A percentile compares a stretch with the other conserved stretches of the same genome.
These are phyloP conservation scores for Sporothrix brasiliensis DNA, from an alignment of 2,329 filamentous ascomycete species.

Conservation along the genomic window DNA sequence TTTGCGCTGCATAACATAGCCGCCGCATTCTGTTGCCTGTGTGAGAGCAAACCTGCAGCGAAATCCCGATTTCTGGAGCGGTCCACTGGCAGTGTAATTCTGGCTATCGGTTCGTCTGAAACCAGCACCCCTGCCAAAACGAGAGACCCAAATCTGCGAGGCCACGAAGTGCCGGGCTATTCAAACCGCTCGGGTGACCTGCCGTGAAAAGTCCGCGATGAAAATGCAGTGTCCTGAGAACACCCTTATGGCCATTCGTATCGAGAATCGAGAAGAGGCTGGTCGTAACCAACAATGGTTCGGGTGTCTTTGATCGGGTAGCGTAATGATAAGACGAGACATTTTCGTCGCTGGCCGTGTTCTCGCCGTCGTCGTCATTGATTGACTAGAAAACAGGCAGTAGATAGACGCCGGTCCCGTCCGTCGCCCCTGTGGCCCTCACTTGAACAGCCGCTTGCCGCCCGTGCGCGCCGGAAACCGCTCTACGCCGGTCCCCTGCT, in stretches of 20 bases:
- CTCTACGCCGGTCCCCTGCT: conserved; percentile 62
- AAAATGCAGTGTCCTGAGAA: background rate
- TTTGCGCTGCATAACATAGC: background rate
- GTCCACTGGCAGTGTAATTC: background rate
- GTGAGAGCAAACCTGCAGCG: background rate
- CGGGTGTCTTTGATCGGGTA: too few relatives aligned
- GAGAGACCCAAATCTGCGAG: background rate
- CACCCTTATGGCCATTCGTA: background rate
- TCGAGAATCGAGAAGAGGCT: background rate
- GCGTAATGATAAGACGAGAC: background rate
- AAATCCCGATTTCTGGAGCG: background rate
- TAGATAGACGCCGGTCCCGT: background rate
- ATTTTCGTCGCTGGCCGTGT: background rate
- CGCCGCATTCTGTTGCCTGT: background rate
- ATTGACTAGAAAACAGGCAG: background rate
- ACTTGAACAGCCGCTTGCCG: conserved; percentile 55
- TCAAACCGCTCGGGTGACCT: background rate
- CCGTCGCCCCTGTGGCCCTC: background rate
- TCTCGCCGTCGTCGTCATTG: background rate
- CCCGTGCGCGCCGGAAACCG: conserved; percentile 60
- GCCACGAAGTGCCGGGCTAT: background rate
- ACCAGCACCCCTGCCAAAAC: conserved; percentile 3
- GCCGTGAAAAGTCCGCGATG: background rate
- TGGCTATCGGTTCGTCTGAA: background rate
- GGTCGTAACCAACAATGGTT: background rate